A percentile compares a stretch with the other conserved stretches of the same genome.
Evolutionary conservation across 441 rosid genomes (phyloP).

Genomic region (Brassica balearica): DNA sequence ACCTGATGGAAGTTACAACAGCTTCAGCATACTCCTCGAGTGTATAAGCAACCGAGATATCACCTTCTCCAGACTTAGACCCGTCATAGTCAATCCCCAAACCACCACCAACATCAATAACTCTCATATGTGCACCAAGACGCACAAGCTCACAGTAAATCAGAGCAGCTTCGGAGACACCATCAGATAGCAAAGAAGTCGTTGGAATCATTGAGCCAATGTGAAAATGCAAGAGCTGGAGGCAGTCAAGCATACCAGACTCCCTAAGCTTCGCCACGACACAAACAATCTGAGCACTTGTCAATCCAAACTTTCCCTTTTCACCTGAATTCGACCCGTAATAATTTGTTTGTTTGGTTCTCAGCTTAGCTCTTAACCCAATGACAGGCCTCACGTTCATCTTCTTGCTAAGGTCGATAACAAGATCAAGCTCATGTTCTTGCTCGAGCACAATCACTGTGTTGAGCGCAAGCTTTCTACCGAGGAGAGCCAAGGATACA

Average conservation of each 20-base stretch:
- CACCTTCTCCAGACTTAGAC: slow-evolving; percentile 66
- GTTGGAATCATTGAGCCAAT: slow-evolving; percentile 95
- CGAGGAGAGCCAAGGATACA: slow-evolving; percentile 76
- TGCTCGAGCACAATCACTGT: slow-evolving; percentile 90
- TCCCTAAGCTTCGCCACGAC: slow-evolving; percentile 70
- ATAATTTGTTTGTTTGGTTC: slow-evolving; percentile 91
- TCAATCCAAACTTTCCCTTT: slow-evolving; percentile 91
- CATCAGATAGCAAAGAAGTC: slow-evolving; percentile 72
- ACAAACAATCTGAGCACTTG: slow-evolving; percentile 74
- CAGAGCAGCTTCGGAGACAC: slow-evolving; percentile 91
- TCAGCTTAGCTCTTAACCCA: slow-evolving; percentile 86
- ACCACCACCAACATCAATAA: slow-evolving; percentile 92
- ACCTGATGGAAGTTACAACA: background rate
- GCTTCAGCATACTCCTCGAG: background rate
- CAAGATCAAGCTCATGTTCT: slow-evolving; percentile 87
- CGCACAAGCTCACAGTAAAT: slow-evolving; percentile 85
- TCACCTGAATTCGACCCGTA: slow-evolving; percentile 96
- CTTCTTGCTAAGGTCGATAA: slow-evolving; percentile 66
- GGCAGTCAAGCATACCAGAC: slow-evolving; percentile 85
- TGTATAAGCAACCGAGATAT: background rate
- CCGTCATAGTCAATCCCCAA: slow-evolving; percentile 96
- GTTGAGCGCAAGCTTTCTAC: slow-evolving; percentile 72
- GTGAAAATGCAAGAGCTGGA: slow-evolving; percentile 90
- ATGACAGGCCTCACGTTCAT: slow-evolving; percentile 75
- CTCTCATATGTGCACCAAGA: slow-evolving; percentile 84